Evolutionary conservation across 441 rosid species (phyloP).

Genomic region (Melastoma candidum): DNA sequence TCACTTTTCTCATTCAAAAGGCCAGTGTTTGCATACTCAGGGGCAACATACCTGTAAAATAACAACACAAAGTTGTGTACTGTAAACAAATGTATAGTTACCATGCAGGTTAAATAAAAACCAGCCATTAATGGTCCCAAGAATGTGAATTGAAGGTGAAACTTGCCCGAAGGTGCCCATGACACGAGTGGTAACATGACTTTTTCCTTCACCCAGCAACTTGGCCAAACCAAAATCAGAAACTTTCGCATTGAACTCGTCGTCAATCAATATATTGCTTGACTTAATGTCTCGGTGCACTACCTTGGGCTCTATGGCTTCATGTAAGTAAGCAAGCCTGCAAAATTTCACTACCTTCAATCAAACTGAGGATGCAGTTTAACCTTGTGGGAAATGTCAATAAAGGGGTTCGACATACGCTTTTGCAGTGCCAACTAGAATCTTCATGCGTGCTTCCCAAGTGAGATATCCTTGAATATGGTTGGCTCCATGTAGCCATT

Average conservation of each 20-base stretch:
- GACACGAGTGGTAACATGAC: constrained; percentile 91
- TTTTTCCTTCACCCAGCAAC: constrained; percentile 91
- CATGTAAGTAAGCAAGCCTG: constrained; percentile 92
- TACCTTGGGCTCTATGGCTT: constrained; percentile 97
- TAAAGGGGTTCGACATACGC: constrained; percentile 48
- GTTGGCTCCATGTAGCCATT: constrained; percentile 98
- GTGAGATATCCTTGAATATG: constrained; percentile 80
- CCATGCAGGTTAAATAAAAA: background rate
- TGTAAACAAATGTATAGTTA: background rate
- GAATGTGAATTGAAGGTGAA: background rate
- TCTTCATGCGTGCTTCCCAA: constrained; percentile 93
- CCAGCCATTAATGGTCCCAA: background rate
- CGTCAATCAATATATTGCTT: constrained; percentile 82
- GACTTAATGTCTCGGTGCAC: constrained; percentile 97
- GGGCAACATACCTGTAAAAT: constrained; percentile 74
- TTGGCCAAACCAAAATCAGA: constrained; percentile 97
- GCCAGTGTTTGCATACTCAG: constrained; percentile 93
- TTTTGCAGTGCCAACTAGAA: constrained; percentile 87
- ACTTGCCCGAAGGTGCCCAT: constrained; percentile 97
- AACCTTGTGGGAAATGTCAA: background rate
- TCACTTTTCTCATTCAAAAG: constrained; percentile 95
- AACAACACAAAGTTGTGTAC: background rate
- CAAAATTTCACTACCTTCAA: constrained; percentile 20
- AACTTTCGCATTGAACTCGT: constrained; percentile 82
- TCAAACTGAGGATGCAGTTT: constrained; percentile 7